These are phyloP conservation scores for Antarctomyces pellizariae DNA, from an alignment of 495 filamentous ascomycete genomes.

Conservation along the genomic window DNA sequence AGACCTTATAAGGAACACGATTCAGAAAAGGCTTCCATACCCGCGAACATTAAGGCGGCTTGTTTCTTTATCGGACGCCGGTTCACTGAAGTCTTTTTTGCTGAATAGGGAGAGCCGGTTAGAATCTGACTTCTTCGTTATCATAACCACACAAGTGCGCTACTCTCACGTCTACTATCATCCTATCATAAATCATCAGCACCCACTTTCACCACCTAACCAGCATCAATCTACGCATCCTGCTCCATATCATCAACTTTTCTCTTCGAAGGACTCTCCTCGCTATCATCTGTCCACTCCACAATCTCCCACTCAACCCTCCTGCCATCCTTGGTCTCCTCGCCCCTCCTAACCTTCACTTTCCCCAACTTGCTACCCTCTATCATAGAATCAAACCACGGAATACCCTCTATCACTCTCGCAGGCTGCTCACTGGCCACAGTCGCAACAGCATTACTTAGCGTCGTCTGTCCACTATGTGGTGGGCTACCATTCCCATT, in stretches of 20 bases:
- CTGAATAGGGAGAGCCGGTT: too few relatives aligned
- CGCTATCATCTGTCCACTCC: constrained; percentile 44
- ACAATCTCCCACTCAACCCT: constrained; percentile 64
- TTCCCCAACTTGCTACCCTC: constrained; percentile 46
- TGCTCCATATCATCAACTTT: constrained; percentile 24
- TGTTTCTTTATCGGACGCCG: too few relatives aligned
- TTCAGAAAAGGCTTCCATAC: too few relatives aligned
- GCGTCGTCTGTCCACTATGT: constrained; percentile 3
- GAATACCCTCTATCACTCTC: constrained; percentile 24
- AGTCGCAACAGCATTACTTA: constrained; percentile 1
- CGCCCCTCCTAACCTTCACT: constrained; percentile 34
- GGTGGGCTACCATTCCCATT: constrained; percentile 7
- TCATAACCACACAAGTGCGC: constrained; percentile 1
- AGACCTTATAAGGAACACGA: too few relatives aligned
- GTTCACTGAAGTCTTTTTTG: too few relatives aligned
- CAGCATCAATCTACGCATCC: constrained; percentile 4
- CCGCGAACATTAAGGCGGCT: too few relatives aligned
- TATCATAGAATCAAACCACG: constrained; percentile 69
- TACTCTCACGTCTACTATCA: background rate
- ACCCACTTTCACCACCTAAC: background rate
- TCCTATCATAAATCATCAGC: background rate
- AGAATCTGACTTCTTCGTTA: too few relatives aligned
- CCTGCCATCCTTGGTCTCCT: constrained; percentile 27
- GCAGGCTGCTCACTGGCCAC: constrained; percentile 9
- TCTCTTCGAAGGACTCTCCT: constrained; percentile 24